phyloP scores from a whole-genome alignment of 305 asterid genomes.

The Fraxinus xanthoxyloides region DNA sequence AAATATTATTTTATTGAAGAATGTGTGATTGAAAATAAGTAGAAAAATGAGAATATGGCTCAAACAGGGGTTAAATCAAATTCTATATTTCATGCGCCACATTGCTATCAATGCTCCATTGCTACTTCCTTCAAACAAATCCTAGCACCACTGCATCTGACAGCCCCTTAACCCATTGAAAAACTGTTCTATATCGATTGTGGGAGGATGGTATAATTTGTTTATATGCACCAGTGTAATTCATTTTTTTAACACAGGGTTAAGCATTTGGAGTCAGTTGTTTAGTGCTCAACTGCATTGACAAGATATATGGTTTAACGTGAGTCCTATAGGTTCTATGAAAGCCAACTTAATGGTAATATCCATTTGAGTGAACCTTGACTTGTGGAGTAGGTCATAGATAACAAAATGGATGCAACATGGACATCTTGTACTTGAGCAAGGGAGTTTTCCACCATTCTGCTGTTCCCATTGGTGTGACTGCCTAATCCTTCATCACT shows the following conservation, averaged over 20 bases:
- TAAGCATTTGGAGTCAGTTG: background rate
- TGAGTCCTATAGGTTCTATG: background rate
- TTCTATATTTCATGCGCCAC: background rate
- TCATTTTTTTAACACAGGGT: background rate
- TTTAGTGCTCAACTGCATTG: background rate
- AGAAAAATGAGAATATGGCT: too few species aligned
- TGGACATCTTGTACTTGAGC: background rate
- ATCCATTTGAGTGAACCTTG: background rate
- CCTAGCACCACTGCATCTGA: background rate
- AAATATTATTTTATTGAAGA: too few species aligned
- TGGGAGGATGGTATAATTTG: background rate
- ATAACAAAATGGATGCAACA: background rate
- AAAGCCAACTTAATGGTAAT: background rate
- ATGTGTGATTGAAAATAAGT: too few species aligned
- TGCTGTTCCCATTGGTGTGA: background rate
- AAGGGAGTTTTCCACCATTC: background rate
- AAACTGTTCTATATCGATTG: background rate
- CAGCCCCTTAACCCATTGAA: background rate
- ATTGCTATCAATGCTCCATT: background rate
- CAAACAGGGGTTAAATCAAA: too few species aligned
- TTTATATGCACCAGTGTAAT: background rate
- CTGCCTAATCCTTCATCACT: background rate
- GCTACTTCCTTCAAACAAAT: conserved; percentile 1
- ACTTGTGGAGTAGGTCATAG: background rate
- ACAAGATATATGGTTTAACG: background rate